phyloP scores from a whole-genome alignment of 2,329 filamentous ascomycete species.

The Atkinsonella texensis region DNA sequence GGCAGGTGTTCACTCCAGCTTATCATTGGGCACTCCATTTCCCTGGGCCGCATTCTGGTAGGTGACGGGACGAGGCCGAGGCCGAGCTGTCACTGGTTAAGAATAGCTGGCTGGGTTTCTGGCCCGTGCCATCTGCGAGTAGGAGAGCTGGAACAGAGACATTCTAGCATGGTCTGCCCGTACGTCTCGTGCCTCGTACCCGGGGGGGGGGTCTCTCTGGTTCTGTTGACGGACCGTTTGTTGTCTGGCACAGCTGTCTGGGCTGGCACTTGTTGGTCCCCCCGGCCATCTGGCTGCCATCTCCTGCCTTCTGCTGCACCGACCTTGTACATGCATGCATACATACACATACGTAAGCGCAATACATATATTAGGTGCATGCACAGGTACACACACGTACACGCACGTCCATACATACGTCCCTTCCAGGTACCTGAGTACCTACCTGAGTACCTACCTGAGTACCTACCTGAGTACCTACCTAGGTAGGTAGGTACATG shows the following conservation, averaged over 20 bases:
- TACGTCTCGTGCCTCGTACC: conserved; percentile 7
- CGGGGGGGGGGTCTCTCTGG: conserved; percentile 6
- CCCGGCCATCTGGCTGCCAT: too few species aligned
- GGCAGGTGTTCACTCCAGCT: too few species aligned
- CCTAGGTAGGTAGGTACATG: too few species aligned
- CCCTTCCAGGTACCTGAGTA: too few species aligned
- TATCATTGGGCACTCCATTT: neutral
- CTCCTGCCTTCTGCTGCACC: neutral
- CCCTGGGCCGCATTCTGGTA: neutral
- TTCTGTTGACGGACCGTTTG: neutral
- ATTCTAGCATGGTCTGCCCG: conserved; percentile 4
- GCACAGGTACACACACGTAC: too few species aligned
- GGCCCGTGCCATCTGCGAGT: conserved; percentile 8
- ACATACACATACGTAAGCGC: too few species aligned
- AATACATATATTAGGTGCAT: too few species aligned
- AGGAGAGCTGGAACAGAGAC: conserved; percentile 13
- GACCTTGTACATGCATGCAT: conserved; percentile 1
- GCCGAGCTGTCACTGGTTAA: conserved; percentile 2
- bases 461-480: too few species aligned
- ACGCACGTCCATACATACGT: too few species aligned
- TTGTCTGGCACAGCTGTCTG: neutral
- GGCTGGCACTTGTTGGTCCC: neutral
- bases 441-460: too few species aligned
- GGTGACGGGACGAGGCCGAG: conserved; percentile 1
- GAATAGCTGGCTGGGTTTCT: neutral